Base-by-base conservation (phyloP, 352 stramenopile species). In the Globisporangium alternatum region DNA sequence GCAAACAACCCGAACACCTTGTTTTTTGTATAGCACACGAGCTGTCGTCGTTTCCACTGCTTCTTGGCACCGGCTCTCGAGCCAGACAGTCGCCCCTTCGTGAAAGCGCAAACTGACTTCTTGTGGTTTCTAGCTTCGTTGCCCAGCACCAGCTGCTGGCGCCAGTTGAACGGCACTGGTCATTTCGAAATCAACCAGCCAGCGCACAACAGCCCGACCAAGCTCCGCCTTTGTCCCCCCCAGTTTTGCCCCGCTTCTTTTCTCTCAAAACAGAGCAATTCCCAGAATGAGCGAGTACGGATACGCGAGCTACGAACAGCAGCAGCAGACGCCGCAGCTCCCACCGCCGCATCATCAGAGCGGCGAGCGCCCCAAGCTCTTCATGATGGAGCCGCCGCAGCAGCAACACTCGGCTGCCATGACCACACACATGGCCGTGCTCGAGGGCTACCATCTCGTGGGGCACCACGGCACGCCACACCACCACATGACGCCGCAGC, bases 361-460 rank as follows among this genome's bases (percentile, higher is more conserved):
- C 49, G 69, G 75, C 22, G 77, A 86, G 60, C 80, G 80, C 3
- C 76, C 80, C 57, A 83, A 86, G 70, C 53, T 87, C 33, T 86
- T 78, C 68, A 72, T 78, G 64, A 67, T 83, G 51, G 73, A 79
- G 17, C 61, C 61, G 31, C 51, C 33, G n/a, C 60, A 61, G 39
- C 51, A 44, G n/a, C 60, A 66, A 30, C 60, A 48, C 56, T 53
- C 44, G 56, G 30, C 56, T 41, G 43, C 56, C 28, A 71, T 71
- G 65, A 62, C 37, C 60, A 60, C 65, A 17, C 52, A 58, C 25
- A 70, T 74, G 52, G 64, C 68, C 8, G 33, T 62, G 19, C 25
- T 60, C 15, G 39, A 69, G 9, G 64, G 75, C 3, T 85, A 82
- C 60, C 57, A 74, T 21, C 76, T 87, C 60, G 65, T 83, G 66